Evolutionary conservation across 1,284 basidiomycete species (phyloP).

Genomic region (Amylostereum areolatum): DNA sequence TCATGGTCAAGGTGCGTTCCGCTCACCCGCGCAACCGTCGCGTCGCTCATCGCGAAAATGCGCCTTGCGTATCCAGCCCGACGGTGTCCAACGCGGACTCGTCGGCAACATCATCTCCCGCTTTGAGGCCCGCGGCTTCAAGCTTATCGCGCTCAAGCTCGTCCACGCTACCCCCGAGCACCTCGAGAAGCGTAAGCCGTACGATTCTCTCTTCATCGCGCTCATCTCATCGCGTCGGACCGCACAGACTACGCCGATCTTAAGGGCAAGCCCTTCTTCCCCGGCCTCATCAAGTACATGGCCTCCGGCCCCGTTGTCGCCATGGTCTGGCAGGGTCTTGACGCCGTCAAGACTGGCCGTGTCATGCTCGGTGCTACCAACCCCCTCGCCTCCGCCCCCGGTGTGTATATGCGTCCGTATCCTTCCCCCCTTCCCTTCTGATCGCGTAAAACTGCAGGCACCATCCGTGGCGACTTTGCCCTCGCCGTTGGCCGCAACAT

Average conservation of each 20-base stretch:
- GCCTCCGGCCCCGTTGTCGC: slow-evolving; percentile 91
- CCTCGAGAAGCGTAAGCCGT: slow-evolving; percentile 74
- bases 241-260: slow-evolving; percentile 88
- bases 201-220: background rate
- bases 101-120: slow-evolving; percentile 90
- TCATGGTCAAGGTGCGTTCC: slow-evolving; percentile 76
- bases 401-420: slow-evolving; percentile 48
- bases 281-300: slow-evolving; percentile 92
- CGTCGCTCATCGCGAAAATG: slow-evolving; percentile 3
- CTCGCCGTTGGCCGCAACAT: slow-evolving; percentile 93
- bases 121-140: slow-evolving; percentile 95
- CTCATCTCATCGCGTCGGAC: slow-evolving; percentile 2
- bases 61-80: slow-evolving; percentile 55
- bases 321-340: slow-evolving; percentile 97
- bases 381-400: slow-evolving; percentile 85
- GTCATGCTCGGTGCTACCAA: slow-evolving; percentile 96
- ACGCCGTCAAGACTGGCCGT: slow-evolving; percentile 95
- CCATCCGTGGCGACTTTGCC: slow-evolving; percentile 91
- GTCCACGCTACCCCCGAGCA: slow-evolving; percentile 71
- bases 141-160: slow-evolving; percentile 88
- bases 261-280: slow-evolving; percentile 89
- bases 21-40: background rate
- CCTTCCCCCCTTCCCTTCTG: slow-evolving; percentile 6
- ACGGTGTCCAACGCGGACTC: slow-evolving; percentile 95
- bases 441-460: slow-evolving; percentile 38